Base-by-base conservation (phyloP, 129 eudicot genomes). In the Glebionis coronaria region DNA sequence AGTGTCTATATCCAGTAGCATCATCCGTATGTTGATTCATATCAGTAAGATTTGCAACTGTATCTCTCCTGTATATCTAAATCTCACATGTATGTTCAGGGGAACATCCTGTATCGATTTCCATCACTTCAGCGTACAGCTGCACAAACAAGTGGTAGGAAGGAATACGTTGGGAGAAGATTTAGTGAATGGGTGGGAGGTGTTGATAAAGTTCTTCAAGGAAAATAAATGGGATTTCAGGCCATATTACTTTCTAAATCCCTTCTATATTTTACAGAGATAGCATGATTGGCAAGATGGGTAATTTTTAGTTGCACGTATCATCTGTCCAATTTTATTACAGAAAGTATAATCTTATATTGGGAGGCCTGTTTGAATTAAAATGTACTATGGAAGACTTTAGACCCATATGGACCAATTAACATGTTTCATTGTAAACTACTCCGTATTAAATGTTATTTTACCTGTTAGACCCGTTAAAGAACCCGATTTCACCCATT, bases 141-240 rank as follows among this genome's bases (percentile, higher is more conserved):
- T n/a, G n/a, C n/a, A n/a, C n/a, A n/a, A n/a, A n/a, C 82, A 69
- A 76, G 85, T 38, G 85, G 95, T 56, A 78, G 79, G 81, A 93
- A 84, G 88, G 97, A 93, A 69, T 89, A 70, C 35, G 67, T 81
- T 65, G 98, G 98, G 61, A 86, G 73, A 78, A 78, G 63, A 72
- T 89, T 88, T 88, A 78, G 86, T 69, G 95, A 89, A 49, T 82
- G 76, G 86, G 88, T 79, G 28, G 97, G 97, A 56, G 95, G 87
- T 45, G 79, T 84, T 56, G 79, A 77, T 21, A n/a, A 89, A 80
- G 63, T 84, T 81, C 63, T 90, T 94, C 68, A 79, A 76, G 79
- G 99, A 94, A 75, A 84, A 74, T 56, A 81, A 87, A 67, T 90
- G 88, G 97, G 73, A 83, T 73, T 94, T 94, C 75, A 94, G 99